Evolutionary conservation across 2,329 filamentous ascomycete genomes (phyloP), one percentile per base, ranked within the genome.

Genomic region (Boeremia lycopersici): DNA sequence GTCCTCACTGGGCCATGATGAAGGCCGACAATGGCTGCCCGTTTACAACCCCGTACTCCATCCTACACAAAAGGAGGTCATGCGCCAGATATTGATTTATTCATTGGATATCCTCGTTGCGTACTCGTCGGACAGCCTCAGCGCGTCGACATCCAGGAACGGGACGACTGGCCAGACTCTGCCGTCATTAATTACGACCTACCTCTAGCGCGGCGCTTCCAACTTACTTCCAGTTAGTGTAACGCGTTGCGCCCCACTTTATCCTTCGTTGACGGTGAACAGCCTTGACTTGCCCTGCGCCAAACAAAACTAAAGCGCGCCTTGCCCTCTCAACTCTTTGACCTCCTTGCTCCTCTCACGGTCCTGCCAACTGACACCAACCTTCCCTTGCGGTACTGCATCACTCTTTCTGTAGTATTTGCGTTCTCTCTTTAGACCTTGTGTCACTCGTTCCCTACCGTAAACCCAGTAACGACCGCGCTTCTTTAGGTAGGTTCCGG

Each of bases 321-420:
- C 46, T 50, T 50, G 48, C 52, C 42, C 52, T 49, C 53, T 53
- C 47, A 45, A 56, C 62, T 29, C 46, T 45, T 57, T 53, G 56
- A 49, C 57, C 57, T 68, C 61, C 63, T 64, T 62, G 57, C 60
- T 57, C 61, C 56, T 64, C 74, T 78, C 77, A 76, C 74, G 52
- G 57, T 63, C 63, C 49, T 57, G 57, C 53, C 60, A 52, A 53
- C 48, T 56, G 59, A 62, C 58, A 59, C 60, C 64, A 52, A 62
- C 64, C 59, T 54, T 68, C 63, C 63, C 57, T 64, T 66, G 69
- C 69, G 61, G 78, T 81, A 79, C 68, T 65, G 83, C 83, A 86
- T 85, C 84, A 86, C 81, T 86, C 84, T 77, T 85, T 86, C 75
- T 84, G 83, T 82, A 82, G 81, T 74, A 77, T 74, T 69, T 74